Evolutionary conservation across 352 stramenopile species (phyloP).

Genomic region (Phytophthora pini): DNA sequence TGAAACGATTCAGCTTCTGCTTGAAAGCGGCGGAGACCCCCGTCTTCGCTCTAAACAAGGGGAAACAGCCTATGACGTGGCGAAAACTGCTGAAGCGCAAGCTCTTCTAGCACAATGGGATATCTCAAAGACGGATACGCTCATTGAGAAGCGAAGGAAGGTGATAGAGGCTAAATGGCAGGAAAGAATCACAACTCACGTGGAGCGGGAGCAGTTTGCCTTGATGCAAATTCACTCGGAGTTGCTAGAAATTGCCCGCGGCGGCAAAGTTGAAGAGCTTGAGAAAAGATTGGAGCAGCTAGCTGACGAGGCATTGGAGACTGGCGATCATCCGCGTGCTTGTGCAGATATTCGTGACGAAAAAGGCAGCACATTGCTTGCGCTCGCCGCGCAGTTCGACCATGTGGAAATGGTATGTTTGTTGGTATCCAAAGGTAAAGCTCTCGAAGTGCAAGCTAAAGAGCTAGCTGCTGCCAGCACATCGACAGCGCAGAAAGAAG

Average conservation of each 20-base stretch:
- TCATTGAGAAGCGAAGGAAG: constrained; percentile 67
- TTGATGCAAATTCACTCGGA: constrained; percentile 86
- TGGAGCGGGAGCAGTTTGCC: constrained; percentile 86
- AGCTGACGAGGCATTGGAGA: constrained; percentile 70
- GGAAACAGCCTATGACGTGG: constrained; percentile 88
- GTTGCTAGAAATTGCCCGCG: constrained; percentile 57
- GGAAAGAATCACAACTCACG: constrained; percentile 84
- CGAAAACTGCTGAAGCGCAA: constrained; percentile 76
- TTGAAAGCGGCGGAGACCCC: constrained; percentile 80
- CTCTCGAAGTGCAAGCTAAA: constrained; percentile 28
- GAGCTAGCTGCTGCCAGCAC: constrained; percentile 31
- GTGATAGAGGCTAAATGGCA: constrained; percentile 86
- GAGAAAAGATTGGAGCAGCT: constrained; percentile 73
- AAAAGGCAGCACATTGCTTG: constrained; percentile 77
- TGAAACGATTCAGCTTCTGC: constrained; percentile 64
- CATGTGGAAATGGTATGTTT: constrained; percentile 63
- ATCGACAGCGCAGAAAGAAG: constrained; percentile 33
- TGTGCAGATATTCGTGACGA: constrained; percentile 82
- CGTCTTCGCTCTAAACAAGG: constrained; percentile 72
- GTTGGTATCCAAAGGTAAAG: constrained; percentile 74
- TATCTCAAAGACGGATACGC: constrained; percentile 64
- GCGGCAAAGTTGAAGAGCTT: constrained; percentile 55
- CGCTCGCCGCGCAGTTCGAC: constrained; percentile 77
- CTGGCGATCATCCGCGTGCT: constrained; percentile 63
- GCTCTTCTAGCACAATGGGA: constrained; percentile 75